A percentile compares a stretch with the other conserved stretches of the same genome.
Evolutionary conservation across 1,284 basidiomycete species (phyloP).

Genomic region (Ceratobasidium sp.): DNA sequence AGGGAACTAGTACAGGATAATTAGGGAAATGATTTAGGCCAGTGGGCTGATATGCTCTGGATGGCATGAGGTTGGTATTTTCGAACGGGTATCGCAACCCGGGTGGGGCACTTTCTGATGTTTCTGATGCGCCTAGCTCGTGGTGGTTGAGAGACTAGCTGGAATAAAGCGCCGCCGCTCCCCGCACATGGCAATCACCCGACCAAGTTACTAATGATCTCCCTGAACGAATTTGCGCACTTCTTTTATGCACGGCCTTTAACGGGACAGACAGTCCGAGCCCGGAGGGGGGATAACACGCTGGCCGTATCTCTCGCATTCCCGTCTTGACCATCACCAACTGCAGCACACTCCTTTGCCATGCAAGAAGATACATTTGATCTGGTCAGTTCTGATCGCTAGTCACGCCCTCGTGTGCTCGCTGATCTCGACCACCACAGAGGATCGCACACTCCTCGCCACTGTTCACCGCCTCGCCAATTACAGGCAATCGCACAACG

Average conservation of each 20-base stretch:
- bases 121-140: too few species aligned
- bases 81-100: too few species aligned
- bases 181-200: too few species aligned
- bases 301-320: not conserved
- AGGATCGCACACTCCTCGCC: constrained; percentile 33
- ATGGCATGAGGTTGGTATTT: too few species aligned
- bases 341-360: constrained; percentile 16
- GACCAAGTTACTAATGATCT: not conserved
- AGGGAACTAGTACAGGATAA: not conserved
- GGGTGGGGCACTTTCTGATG: too few species aligned
- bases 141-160: too few species aligned
- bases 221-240: not conserved
- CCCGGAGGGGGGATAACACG: not conserved
- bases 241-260: not conserved
- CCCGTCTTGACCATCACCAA: constrained; percentile 33
- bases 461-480: constrained; percentile 31
- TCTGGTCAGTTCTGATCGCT: constrained; percentile 18
- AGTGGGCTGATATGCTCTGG: too few species aligned
- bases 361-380: constrained; percentile 40
- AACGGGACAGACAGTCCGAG: not conserved
- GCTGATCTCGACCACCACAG: not conserved
- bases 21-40: too few species aligned
- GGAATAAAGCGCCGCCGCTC: too few species aligned
- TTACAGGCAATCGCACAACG: constrained; percentile 26
- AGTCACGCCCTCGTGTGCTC: not conserved